Percentiles rank a stretch among this genome's conserved stretches.
These are phyloP conservation scores for Eucommia ulmoides DNA, from an alignment of 257 asterid genomes.

Conservation along the genomic window DNA sequence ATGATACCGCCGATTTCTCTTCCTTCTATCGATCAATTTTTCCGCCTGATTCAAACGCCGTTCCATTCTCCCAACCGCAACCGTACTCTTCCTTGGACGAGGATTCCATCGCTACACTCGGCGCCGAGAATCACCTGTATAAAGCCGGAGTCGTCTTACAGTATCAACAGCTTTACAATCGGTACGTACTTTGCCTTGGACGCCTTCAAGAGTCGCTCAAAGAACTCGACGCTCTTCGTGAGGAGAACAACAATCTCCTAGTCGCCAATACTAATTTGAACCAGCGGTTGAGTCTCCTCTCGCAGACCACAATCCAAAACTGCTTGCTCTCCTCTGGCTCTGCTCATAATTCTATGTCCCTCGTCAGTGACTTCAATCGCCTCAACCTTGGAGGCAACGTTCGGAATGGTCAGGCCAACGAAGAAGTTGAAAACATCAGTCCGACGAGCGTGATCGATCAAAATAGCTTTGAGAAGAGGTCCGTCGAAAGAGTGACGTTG, in stretches of 20 bases:
- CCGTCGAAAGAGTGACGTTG: conserved; percentile 30
- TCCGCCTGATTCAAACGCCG: conserved; percentile 23
- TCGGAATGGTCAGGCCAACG: conserved; percentile 7
- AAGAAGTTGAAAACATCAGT: conserved; percentile 9
- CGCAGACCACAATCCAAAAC: conserved; percentile 36
- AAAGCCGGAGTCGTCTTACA: conserved; percentile 39
- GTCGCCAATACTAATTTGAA: conserved; percentile 54
- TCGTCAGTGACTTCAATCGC: conserved; percentile 3
- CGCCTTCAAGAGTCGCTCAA: conserved; percentile 45
- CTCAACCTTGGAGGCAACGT: not conserved
- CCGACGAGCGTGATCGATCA: conserved; percentile 15
- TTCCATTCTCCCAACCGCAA: conserved; percentile 12
- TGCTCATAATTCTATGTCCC: conserved; percentile 28
- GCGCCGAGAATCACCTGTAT: conserved; percentile 25
- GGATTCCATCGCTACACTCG: conserved; percentile 12
- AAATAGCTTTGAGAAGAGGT: conserved; percentile 27
- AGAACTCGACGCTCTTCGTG: conserved; percentile 47
- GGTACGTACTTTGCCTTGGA: conserved; percentile 42
- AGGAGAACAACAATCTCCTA: conserved; percentile 45
- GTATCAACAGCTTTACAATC: conserved; percentile 74
- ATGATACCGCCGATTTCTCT: conserved; percentile 27
- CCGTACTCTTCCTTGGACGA: conserved; percentile 34
- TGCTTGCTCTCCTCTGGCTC: conserved; percentile 47
- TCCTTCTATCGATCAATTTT: conserved; percentile 43
- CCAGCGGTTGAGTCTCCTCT: conserved; percentile 46